These are phyloP conservation scores for Phialemonium atrogriseum DNA, from an alignment of 2,329 filamentous ascomycete genomes.

Conservation along the genomic window DNA sequence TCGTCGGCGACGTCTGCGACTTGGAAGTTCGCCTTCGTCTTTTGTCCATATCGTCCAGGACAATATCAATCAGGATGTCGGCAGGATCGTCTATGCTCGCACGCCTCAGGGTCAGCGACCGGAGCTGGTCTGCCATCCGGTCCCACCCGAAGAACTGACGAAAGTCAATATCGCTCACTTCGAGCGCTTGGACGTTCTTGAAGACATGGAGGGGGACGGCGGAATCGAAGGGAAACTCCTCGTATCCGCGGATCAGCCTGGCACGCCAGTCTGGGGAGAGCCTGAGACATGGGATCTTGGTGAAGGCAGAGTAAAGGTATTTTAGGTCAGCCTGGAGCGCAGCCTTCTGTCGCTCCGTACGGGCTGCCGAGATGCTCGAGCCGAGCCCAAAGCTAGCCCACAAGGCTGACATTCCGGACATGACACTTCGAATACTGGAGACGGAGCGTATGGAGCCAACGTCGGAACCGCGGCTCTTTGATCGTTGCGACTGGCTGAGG, in stretches of 20 bases:
- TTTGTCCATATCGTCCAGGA: constrained; percentile 94
- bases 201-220: constrained; percentile 94
- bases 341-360: constrained; percentile 83
- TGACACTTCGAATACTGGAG: constrained; percentile 91
- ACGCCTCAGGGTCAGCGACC: constrained; percentile 80
- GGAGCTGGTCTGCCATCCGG: constrained; percentile 80
- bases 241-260: constrained; percentile 81
- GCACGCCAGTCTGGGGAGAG: constrained; percentile 91
- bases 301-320: constrained; percentile 96
- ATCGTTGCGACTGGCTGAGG: constrained; percentile 72
- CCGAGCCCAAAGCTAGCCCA: constrained; percentile 85
- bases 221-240: constrained; percentile 97
- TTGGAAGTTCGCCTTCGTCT: constrained; percentile 82
- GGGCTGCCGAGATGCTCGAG: constrained; percentile 69
- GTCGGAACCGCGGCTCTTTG: constrained; percentile 72
- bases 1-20: constrained; percentile 69
- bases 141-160: constrained; percentile 98
- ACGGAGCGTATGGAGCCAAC: constrained; percentile 90
- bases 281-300: constrained; percentile 88
- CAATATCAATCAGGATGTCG: constrained; percentile 85
- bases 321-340: constrained; percentile 81
- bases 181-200: constrained; percentile 90
- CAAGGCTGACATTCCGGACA: constrained; percentile 91
- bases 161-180: constrained; percentile 93
- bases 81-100: constrained; percentile 82